phyloP scores from a whole-genome alignment of 352 stramenopile species.

The Chrysophaeum taylorii region DNA sequence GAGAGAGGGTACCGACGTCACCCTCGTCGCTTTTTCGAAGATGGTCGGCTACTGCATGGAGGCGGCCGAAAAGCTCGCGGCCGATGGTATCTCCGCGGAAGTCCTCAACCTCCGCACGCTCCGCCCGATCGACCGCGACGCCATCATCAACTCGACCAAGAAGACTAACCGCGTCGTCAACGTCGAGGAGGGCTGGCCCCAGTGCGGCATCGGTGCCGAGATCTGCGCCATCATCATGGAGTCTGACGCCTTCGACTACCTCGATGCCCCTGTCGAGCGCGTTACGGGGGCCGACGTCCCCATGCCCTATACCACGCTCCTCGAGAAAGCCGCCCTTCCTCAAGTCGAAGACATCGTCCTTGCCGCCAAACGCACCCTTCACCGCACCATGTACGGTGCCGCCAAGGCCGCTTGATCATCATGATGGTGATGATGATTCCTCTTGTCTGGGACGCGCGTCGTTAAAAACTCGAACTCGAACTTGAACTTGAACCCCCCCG shows the following conservation, averaged over 20 bases:
- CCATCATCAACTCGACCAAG: slow-evolving; percentile 93
- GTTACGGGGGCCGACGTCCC: slow-evolving; percentile 93
- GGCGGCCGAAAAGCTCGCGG: slow-evolving; percentile 78
- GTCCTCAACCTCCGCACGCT: slow-evolving; percentile 89
- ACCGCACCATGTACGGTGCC: slow-evolving; percentile 38
- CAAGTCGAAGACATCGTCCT: slow-evolving; percentile 84
- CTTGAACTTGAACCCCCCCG: too few species aligned
- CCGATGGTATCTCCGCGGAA: slow-evolving; percentile 87
- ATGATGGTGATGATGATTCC: too few species aligned
- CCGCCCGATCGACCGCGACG: slow-evolving; percentile 87
- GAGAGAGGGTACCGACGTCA: slow-evolving; percentile 88
- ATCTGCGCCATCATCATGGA: slow-evolving; percentile 96
- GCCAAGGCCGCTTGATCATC: too few species aligned
- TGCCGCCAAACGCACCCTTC: slow-evolving; percentile 70
- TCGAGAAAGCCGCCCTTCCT: slow-evolving; percentile 86
- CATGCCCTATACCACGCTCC: slow-evolving; percentile 94
- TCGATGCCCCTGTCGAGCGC: slow-evolving; percentile 92
- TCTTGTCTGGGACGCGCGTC: too few species aligned
- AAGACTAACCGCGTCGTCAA: slow-evolving; percentile 95
- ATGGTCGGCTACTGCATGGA: slow-evolving; percentile 90
- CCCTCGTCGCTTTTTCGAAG: slow-evolving; percentile 93
- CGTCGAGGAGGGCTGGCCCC: slow-evolving; percentile 90
- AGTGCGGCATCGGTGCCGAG: slow-evolving; percentile 91
- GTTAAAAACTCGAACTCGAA: too few species aligned
- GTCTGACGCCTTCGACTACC: slow-evolving; percentile 91